Evolutionary conservation across 208 protist genomes (phyloP), one percentile per base, ranked within the genome.

Genomic region (Sergeia podlipaevii): DNA sequence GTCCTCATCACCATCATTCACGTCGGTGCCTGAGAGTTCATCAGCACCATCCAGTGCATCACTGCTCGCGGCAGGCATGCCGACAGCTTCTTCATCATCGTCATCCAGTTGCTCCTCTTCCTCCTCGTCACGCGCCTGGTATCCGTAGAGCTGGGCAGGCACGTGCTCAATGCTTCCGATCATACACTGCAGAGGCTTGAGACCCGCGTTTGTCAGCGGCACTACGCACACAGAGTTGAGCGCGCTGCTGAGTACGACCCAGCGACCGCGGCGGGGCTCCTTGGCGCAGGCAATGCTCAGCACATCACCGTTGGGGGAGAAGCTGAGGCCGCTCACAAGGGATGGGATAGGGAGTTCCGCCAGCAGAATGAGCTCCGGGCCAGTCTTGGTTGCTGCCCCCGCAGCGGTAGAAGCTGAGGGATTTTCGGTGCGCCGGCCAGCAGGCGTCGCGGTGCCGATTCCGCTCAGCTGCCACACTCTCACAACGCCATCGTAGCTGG

Each of bases 401-500:
- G 49, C 39, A 13, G 44, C 47, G n/a, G 53, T 69, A 0, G 32
- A 29, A 18, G 45, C 27, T 17, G 7, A 10, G 20, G 6, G 15
- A 21, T n/a, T 29, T 4, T 28, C 21, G 27, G 32, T 2, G 23
- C 21, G 27, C 1, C 44, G 4, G 63, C 65, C 61, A 39, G 55
- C n/a, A 18, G 45, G 45, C 24, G 54, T 56, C 15, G 49, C 57
- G 0, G 51, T 47, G 28, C 57, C 60, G 3, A 74, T 69, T 1
- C 52, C 65, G 2, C 28, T 56, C 6, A 88, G 47, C 17, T 63
- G 73, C 87, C 89, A 96, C n/a, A 96, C 49, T 1, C 85, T 80
- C 50, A 96, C 84, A 29, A 83, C 65, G 30, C 86, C 89, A 44
- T 93, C 86, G 62, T 90, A 94, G 68, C 86, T 91, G n/a, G 77